Evolutionary conservation across 2,329 filamentous ascomycete species (phyloP).

Genomic region (Basipetospora chlamydospora): DNA sequence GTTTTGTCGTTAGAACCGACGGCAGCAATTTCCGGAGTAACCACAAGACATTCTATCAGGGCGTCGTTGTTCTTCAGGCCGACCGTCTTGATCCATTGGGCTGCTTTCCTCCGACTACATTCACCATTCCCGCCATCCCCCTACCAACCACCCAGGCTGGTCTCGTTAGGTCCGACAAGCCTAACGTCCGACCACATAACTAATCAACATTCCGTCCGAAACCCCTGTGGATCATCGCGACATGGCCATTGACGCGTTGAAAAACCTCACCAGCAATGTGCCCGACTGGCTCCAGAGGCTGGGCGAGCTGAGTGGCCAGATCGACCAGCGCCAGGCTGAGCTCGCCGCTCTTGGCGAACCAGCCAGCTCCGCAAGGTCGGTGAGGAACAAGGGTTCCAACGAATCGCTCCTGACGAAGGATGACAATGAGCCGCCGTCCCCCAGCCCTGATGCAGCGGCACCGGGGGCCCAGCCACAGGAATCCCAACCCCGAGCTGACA

Average conservation of each 20-base stretch:
- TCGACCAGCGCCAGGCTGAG: conserved; percentile 46
- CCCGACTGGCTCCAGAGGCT: conserved; percentile 46
- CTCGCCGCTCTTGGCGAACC: conserved; percentile 31
- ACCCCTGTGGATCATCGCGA: conserved; percentile 13
- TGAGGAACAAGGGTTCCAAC: conserved; percentile 37
- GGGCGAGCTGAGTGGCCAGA: conserved; percentile 45
- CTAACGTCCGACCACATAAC: no score
- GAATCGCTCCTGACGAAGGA: conserved; percentile 37
- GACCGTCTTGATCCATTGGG: background rate
- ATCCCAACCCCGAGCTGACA: conserved; percentile 7
- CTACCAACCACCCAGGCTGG: conserved; percentile 6
- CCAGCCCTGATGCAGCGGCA: conserved; percentile 5
- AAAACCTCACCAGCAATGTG: conserved; percentile 37
- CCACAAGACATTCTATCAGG: no score
- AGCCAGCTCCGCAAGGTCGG: conserved; percentile 18
- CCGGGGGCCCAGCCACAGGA: conserved; percentile 5
- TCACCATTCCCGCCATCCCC: background rate
- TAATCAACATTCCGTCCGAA: conserved; percentile 1
- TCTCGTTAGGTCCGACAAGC: conserved; percentile 17
- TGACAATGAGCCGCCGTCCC: conserved; percentile 17
- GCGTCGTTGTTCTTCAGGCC: background rate
- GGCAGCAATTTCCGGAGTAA: no score
- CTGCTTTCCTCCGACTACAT: background rate
- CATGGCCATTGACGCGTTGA: conserved; percentile 41
- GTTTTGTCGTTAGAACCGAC: no score